Evolutionary conservation across 352 stramenopile species (phyloP).

Genomic region (Phytopythium helicoides): DNA sequence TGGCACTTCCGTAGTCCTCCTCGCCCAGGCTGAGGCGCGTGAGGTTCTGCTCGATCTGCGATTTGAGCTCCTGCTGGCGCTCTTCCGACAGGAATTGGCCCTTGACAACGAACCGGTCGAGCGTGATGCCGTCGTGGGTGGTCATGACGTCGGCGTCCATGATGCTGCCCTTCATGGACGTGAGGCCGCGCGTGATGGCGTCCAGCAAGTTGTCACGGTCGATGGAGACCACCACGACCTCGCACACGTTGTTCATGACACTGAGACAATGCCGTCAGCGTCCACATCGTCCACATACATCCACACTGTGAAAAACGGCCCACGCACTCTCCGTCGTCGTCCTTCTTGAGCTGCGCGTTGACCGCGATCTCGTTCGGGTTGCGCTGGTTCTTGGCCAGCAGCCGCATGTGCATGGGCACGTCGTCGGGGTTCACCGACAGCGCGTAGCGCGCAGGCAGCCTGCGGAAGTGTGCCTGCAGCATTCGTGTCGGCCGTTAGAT

Average conservation of each 20-base stretch:
- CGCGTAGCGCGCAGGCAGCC: slow-evolving; percentile 78
- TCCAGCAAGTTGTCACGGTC: slow-evolving; percentile 76
- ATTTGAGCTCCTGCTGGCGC: slow-evolving; percentile 65
- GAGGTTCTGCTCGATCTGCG: slow-evolving; percentile 74
- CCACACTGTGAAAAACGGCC: not conserved
- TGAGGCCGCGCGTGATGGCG: slow-evolving; percentile 70
- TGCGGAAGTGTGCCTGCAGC: slow-evolving; percentile 64
- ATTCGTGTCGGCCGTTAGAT: no score
- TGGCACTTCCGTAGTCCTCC: slow-evolving; percentile 23
- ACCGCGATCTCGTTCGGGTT: slow-evolving; percentile 80
- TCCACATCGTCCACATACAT: slow-evolving; percentile 4
- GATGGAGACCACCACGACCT: slow-evolving; percentile 82
- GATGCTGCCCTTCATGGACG: slow-evolving; percentile 85
- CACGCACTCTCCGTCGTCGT: slow-evolving; percentile 83
- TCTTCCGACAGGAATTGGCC: slow-evolving; percentile 82
- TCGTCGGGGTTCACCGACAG: slow-evolving; percentile 85
- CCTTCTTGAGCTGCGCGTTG: slow-evolving; percentile 81
- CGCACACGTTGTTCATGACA: slow-evolving; percentile 73
- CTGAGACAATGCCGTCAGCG: slow-evolving; percentile 18
- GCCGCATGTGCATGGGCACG: slow-evolving; percentile 84
- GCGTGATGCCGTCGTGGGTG: slow-evolving; percentile 67
- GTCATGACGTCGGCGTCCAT: slow-evolving; percentile 87
- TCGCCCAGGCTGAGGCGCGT: slow-evolving; percentile 53
- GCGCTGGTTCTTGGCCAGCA: slow-evolving; percentile 79
- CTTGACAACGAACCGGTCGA: slow-evolving; percentile 84